Evolutionary conservation across 352 stramenopile genomes (phyloP).

Genomic region (Vaucheria bursata): DNA sequence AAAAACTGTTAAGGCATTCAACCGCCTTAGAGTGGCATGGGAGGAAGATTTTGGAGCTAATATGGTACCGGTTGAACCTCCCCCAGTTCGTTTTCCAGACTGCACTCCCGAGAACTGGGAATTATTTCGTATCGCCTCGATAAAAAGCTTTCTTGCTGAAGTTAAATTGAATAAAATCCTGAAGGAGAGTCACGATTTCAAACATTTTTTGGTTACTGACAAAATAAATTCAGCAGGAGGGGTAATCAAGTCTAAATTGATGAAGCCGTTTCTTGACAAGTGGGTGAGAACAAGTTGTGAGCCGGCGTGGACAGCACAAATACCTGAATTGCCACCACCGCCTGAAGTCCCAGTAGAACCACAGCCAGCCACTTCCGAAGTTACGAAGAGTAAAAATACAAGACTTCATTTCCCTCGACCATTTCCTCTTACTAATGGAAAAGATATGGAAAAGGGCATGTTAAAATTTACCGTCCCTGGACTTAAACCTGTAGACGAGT

Average conservation of each 20-base stretch:
- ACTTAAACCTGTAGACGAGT: slow-evolving; percentile 24
- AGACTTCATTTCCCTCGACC: too few species aligned
- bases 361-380: too few species aligned
- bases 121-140: slow-evolving; percentile 12
- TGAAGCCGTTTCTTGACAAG: slow-evolving; percentile 31
- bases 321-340: slow-evolving; percentile 11
- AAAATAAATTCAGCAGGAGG: slow-evolving; percentile 20
- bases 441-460: too few species aligned
- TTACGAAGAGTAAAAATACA: too few species aligned
- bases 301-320: slow-evolving; percentile 21
- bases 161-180: slow-evolving; percentile 24
- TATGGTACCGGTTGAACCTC: slow-evolving; percentile 34
- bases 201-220: slow-evolving; percentile 37
- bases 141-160: slow-evolving; percentile 23
- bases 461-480: slow-evolving; percentile 11
- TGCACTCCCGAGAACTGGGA: slow-evolving; percentile 32
- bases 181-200: slow-evolving; percentile 22
- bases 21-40: slow-evolving; percentile 36
- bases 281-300: slow-evolving; percentile 34
- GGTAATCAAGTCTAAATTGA: slow-evolving; percentile 31
- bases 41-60: slow-evolving; percentile 37
- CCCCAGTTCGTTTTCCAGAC: slow-evolving; percentile 27
- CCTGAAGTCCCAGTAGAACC: too few species aligned
- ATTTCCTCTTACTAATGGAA: too few species aligned
- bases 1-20: slow-evolving; percentile 44